These are phyloP conservation scores for Dothiorella sarmentorum DNA, from an alignment of 2,329 filamentous ascomycete species.

Conservation along the genomic window DNA sequence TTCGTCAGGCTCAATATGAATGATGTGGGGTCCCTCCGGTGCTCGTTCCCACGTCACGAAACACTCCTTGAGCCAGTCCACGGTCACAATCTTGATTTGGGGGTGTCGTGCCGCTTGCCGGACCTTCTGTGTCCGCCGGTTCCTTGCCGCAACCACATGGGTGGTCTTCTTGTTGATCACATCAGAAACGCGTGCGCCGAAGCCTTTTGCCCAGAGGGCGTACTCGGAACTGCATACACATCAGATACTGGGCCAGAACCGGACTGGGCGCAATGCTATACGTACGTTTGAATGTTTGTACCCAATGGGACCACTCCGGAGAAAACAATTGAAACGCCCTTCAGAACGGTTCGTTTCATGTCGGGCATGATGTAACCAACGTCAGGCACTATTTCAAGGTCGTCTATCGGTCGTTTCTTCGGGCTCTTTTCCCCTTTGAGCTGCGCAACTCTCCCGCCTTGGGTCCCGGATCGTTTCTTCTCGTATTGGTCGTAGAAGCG, in stretches of 20 bases:
- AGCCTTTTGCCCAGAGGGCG: conserved; percentile 79
- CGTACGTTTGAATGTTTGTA: conserved; percentile 64
- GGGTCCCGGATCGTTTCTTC: conserved; percentile 41
- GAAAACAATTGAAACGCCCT: conserved; percentile 74
- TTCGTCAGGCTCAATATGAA: conserved; percentile 71
- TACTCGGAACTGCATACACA: conserved; percentile 63
- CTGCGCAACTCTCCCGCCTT: conserved; percentile 48
- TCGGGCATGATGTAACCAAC: conserved; percentile 78
- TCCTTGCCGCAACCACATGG: conserved; percentile 69
- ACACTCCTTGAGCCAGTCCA: conserved; percentile 83
- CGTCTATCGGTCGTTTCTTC: conserved; percentile 47
- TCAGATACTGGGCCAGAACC: not conserved
- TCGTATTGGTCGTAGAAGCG: conserved; percentile 85
- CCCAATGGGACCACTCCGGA: conserved; percentile 86
- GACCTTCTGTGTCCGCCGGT: conserved; percentile 82
- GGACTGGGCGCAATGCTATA: conserved; percentile 1
- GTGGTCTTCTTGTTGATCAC: conserved; percentile 57
- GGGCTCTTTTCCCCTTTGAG: conserved; percentile 49
- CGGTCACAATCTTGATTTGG: conserved; percentile 85
- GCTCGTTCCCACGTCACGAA: conserved; percentile 79
- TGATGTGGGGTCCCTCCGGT: conserved; percentile 74
- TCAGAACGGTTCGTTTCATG: conserved; percentile 74
- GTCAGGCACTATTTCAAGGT: conserved; percentile 69
- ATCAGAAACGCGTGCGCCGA: conserved; percentile 68
- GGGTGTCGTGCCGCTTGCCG: conserved; percentile 76